Base-by-base conservation (phyloP, 179 eudicot species). In the Dionaea muscipula region DNA sequence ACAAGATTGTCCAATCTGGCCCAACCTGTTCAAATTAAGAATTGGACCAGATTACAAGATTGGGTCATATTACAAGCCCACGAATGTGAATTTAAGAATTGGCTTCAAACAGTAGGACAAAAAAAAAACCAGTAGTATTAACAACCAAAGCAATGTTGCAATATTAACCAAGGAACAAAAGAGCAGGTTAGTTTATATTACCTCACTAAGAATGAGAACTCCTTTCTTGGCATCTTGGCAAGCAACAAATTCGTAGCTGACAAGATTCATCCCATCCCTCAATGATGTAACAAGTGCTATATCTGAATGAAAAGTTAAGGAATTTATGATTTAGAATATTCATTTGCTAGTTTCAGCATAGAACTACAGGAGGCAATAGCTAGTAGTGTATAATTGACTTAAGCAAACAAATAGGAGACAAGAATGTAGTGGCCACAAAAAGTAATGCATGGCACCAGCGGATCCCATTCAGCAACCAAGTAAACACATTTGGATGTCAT, bases 181-280 rank as follows among this genome's bases (percentile, higher is more conserved):
- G 24, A 26, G 2, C 17, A 23, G 28, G 33, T 49, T 49, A 23
- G 15, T 26, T 2, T 15, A n/a, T 47, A 24, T 69, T 85, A 89
- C 99, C 75, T 93, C 98, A 59, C 98, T 91, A 43, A 91, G 91
- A 77, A 91, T 84, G 45, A 91, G 94, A 28, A 91, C 98, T 39
- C 96, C 99, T 70, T 75, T 85, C 71, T 81, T 89, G 36, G 72
- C 69, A 59, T 79, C 95, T 81, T 93, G 96, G 77, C 96, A 93
- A 59, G 99, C 95, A 64, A 93, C 96, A 70, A 76, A 93, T 73
- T 93, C 99, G 65, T 84, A 93, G 79, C 96, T 84, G 66, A 87
- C 99, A 49, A 87, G 84, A 78, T 93, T 91, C 96, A 87, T 87
- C 63, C 98, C 98, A 74, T 91, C 98, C 57, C 96, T 73, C 81